Conservation (phyloP, 305 asterid genomes). For the Fraxinus angustifolia region DNA sequence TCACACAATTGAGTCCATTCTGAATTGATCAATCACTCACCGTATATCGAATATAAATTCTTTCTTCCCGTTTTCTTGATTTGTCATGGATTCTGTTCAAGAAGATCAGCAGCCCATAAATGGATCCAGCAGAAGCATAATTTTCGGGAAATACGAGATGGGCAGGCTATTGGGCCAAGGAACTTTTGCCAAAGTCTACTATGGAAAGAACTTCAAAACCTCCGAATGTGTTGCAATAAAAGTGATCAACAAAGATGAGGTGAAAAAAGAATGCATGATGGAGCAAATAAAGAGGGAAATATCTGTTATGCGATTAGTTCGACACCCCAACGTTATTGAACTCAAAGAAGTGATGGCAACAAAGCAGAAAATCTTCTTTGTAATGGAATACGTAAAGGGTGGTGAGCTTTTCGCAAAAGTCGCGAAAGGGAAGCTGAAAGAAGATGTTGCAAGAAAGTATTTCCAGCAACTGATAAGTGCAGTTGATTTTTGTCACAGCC, state of each 20-base stretch:
- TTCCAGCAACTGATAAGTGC: conserved; percentile 33
- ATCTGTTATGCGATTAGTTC: conserved; percentile 26
- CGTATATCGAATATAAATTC: not conserved
- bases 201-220: conserved; percentile 21
- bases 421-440: conserved; percentile 23
- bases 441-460: conserved; percentile 27
- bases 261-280: conserved; percentile 27
- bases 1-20: not conserved
- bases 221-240: conserved; percentile 30
- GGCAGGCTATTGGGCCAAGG: conserved; percentile 33
- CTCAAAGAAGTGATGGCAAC: conserved; percentile 38
- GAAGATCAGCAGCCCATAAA: conserved; percentile 2
- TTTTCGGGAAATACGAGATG: conserved; percentile 30
- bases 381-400: conserved; percentile 31
- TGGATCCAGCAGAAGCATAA: conserved; percentile 7
- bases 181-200: conserved; percentile 31
- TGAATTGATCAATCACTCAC: not conserved
- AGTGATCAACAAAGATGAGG: conserved; percentile 26
- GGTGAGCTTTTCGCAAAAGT: conserved; percentile 29
- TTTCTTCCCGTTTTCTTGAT: not conserved
- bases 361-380: conserved; percentile 26
- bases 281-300: conserved; percentile 33
- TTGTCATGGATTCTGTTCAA: not conserved
- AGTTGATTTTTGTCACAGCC: conserved; percentile 31
- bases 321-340: conserved; percentile 30